phyloP scores from a whole-genome alignment of 495 filamentous ascomycete genomes.

The Letharia lupina region DNA sequence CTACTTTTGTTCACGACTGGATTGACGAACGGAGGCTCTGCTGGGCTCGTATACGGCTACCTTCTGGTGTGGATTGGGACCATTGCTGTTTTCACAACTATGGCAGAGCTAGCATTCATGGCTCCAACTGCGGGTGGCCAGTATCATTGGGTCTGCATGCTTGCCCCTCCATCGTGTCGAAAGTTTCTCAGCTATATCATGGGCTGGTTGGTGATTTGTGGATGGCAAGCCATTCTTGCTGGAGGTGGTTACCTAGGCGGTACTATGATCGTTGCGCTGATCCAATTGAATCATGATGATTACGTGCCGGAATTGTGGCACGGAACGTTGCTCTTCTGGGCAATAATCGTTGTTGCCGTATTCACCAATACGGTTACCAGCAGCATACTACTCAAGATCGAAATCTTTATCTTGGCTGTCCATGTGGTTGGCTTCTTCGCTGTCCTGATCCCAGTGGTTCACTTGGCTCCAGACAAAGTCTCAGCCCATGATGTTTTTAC shows the following conservation, averaged over 20 bases:
- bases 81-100: conserved; percentile 23
- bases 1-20: conserved; percentile 25
- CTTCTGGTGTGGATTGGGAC: conserved; percentile 43
- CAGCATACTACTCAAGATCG: conserved; percentile 37
- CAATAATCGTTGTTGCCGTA: conserved; percentile 31
- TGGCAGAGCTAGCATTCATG: conserved; percentile 34
- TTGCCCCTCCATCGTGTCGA: conserved; percentile 34
- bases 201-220: conserved; percentile 41
- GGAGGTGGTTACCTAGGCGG: conserved; percentile 36
- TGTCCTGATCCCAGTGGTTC: conserved; percentile 42
- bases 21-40: conserved; percentile 37
- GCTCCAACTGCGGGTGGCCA: conserved; percentile 45
- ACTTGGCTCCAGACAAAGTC: conserved; percentile 28
- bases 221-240: conserved; percentile 39
- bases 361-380: conserved; percentile 37
- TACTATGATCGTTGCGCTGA: conserved; percentile 37
- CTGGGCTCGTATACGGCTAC: conserved; percentile 43
- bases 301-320: conserved; percentile 38
- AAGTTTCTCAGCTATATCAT: conserved; percentile 42
- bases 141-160: conserved; percentile 47
- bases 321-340: conserved; percentile 39
- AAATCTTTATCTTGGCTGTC: conserved; percentile 39
- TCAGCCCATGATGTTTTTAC: conserved; percentile 38
- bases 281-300: conserved; percentile 29
- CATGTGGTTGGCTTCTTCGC: conserved; percentile 46